Evolutionary conservation across 129 eudicot species (phyloP), one percentile per base, ranked within the genome.

Genomic region (Chrysanthemum makinoi): DNA sequence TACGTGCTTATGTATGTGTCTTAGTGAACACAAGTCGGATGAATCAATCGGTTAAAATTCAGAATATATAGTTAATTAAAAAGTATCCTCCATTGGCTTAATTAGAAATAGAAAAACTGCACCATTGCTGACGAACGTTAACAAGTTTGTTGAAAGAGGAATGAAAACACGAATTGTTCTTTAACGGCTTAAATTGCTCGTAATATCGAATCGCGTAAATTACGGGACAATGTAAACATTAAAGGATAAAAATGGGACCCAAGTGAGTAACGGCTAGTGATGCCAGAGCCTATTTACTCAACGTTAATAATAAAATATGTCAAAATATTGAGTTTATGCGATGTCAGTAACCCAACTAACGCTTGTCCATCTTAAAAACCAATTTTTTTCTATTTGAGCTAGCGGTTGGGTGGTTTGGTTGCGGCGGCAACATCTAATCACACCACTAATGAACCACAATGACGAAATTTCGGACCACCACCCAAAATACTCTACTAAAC

Each of bases 251-350:
- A 52, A 18, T 77, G 81, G 81, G 81, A 62, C 81, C 81, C 70
- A 22, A n/a, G 10, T 2, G 16, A 77, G 66, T 70, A 77, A 77
- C 81, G 81, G 76, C 81, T 77, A 77, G 72, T 70, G 61, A 60
- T 77, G 60, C 51, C 51, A 62, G 44, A 43, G n/a, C 62, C 72
- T 53, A 72, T 65, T 39, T 3, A 43, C 17, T 70, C 64, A 52
- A 77, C 61, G 66, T 70, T 70, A 57, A 57, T 28, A 56, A 39
- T 39, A 39, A 39, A 61, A 19, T 43, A 65, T 54, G 46, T 1
- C 56, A 15, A 64, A 76, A 68, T 60, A 76, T 76, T 53, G 61
- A 49, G 46, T 68, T 52, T 76, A 46, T 68, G 28, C 57, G 70
- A 76, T 20, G 62, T 76, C 74, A 76, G n/a, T 26, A n/a, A 52